Conservation (phyloP, 192 early-diverging fungal genomes). For the Entophlyctis luteolus region DNA sequence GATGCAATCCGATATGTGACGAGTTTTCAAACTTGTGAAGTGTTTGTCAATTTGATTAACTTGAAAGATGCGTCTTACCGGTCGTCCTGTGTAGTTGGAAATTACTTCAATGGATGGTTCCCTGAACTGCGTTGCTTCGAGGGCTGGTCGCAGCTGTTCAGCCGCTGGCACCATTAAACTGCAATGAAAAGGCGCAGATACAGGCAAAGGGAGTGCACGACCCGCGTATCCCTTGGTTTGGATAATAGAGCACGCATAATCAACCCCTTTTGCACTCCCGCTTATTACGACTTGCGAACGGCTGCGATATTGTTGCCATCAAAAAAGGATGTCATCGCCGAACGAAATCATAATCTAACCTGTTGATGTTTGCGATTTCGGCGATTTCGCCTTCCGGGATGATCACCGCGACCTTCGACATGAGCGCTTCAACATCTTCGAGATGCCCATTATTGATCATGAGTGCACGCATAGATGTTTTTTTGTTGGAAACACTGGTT, state of each 20-base stretch:
- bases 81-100: conserved; percentile 85
- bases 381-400: conserved; percentile 72
- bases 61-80: conserved; percentile 42
- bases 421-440: conserved; percentile 63
- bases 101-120: conserved; percentile 78
- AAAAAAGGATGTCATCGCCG: not conserved
- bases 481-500: conserved; percentile 60
- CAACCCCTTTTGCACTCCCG: conserved; percentile 81
- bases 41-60: not conserved
- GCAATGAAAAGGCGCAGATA: conserved; percentile 97
- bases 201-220: conserved; percentile 81
- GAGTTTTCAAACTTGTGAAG: conserved; percentile 44
- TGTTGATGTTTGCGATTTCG: conserved; percentile 86
- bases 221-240: conserved; percentile 80
- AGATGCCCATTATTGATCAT: conserved; percentile 71
- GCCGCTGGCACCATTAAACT: conserved; percentile 85
- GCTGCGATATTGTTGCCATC: not conserved
- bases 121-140: conserved; percentile 69
- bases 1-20: conserved; percentile 58
- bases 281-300: conserved; percentile 78
- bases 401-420: conserved; percentile 58
- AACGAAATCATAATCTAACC: conserved; percentile 29
- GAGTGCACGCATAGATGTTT: conserved; percentile 86
- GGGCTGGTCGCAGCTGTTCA: conserved; percentile 62
- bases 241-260: conserved; percentile 73